These are phyloP conservation scores for Niveomyces coronatus DNA, from an alignment of 2,329 filamentous ascomycete genomes.

Conservation along the genomic window DNA sequence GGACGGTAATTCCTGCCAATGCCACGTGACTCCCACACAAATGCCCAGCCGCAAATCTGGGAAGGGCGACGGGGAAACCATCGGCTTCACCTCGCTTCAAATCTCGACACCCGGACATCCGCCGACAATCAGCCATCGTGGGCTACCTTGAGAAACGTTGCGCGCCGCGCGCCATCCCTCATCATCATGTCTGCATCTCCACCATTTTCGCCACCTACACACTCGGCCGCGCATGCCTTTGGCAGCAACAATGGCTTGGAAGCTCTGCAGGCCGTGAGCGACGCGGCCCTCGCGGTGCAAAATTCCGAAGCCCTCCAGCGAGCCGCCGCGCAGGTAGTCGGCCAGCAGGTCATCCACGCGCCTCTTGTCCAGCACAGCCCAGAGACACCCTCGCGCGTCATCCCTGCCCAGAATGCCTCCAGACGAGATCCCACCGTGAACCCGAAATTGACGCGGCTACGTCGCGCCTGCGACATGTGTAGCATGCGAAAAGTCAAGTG, in stretches of 20 bases:
- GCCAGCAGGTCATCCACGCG: slow-evolving; percentile 17
- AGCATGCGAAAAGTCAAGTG: slow-evolving; percentile 54
- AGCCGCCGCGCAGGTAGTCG: slow-evolving; percentile 26
- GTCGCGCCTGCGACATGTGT: slow-evolving; percentile 51
- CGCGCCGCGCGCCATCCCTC: slow-evolving; percentile 5
- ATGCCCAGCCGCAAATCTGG: too few species aligned
- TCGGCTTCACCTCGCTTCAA: slow-evolving; percentile 32
- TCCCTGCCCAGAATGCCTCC: slow-evolving; percentile 10
- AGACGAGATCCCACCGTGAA: slow-evolving; percentile 32
- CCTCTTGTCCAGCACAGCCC: slow-evolving; percentile 10
- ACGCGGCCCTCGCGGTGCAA: slow-evolving; percentile 31
- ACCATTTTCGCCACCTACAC: slow-evolving; percentile 14
- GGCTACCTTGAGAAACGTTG: slow-evolving; percentile 12
- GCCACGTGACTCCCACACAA: slow-evolving; percentile 6
- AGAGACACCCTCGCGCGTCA: slow-evolving; percentile 17
- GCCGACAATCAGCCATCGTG: slow-evolving; percentile 34
- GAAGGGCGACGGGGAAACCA: too few species aligned
- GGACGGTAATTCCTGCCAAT: too few species aligned
- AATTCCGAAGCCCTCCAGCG: slow-evolving; percentile 29
- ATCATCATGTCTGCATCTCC: slow-evolving; percentile 18
- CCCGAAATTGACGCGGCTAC: slow-evolving; percentile 44
- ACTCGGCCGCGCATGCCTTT: slow-evolving; percentile 30
- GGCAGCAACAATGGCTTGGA: slow-evolving; percentile 36
- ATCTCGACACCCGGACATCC: slow-evolving; percentile 29
- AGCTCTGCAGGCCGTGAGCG: slow-evolving; percentile 35